A percentile compares a stretch with the other conserved stretches of the same genome.
Conservation (phyloP, 768 basidiomycete species). For the Lentinula boryana region DNA sequence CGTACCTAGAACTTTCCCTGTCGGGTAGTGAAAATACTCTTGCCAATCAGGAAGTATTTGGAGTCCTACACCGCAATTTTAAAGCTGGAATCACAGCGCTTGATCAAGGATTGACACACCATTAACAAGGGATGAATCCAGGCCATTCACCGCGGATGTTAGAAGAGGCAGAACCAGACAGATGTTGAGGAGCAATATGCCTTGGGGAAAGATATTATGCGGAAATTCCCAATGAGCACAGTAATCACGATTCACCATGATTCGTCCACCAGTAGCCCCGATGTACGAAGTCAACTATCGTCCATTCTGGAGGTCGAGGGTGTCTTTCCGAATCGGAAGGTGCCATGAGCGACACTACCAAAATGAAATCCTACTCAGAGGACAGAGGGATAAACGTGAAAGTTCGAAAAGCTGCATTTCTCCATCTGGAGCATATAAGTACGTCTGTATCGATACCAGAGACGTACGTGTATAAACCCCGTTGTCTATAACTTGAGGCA, state of each 20-base stretch:
- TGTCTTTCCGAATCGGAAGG: background rate
- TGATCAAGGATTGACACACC: conserved; percentile 16
- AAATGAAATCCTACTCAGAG: background rate
- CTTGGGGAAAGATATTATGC: background rate
- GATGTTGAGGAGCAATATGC: conserved; percentile 56
- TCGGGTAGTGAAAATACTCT: conserved; percentile 45
- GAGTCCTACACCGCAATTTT: conserved; percentile 38
- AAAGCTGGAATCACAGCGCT: background rate
- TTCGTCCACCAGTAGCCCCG: conserved; percentile 58
- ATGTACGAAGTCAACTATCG: conserved; percentile 56
- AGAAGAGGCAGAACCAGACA: conserved; percentile 58
- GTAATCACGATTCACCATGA: conserved; percentile 30
- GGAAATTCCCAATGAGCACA: background rate
- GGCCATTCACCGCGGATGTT: conserved; percentile 60
- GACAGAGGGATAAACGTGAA: background rate
- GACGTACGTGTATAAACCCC: background rate
- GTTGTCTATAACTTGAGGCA: background rate
- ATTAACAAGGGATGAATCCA: conserved; percentile 65
- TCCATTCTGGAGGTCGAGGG: conserved; percentile 38
- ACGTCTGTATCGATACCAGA: background rate
- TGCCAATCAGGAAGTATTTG: conserved; percentile 66
- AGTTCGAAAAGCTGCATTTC: background rate
- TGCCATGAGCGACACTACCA: background rate
- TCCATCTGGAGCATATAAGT: background rate
- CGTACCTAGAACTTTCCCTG: conserved; percentile 44